Conservation (phyloP, 2,329 filamentous ascomycete genomes). For the Fusarium dimerum region DNA sequence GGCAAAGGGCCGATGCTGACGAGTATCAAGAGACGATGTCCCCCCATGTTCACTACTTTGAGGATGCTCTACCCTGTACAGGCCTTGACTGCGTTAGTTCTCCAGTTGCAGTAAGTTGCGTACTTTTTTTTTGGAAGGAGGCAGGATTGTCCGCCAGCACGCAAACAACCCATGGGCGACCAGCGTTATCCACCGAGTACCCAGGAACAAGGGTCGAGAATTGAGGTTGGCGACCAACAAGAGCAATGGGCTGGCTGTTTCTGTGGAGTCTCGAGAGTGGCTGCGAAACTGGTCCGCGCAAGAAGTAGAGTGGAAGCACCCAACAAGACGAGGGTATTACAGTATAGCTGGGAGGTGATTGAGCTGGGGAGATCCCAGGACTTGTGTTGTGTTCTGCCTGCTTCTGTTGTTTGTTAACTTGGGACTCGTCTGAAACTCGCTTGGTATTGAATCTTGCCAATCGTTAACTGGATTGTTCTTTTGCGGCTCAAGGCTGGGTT, state of each 20-base stretch:
- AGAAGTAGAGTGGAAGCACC: too few relatives aligned
- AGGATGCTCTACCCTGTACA: constrained; percentile 12
- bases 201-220: constrained; percentile 10
- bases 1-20: constrained; percentile 21
- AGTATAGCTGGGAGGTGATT: neutral
- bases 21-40: constrained; percentile 22
- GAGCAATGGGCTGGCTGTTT: too few relatives aligned
- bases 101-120: constrained; percentile 13
- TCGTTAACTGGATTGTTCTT: too few relatives aligned
- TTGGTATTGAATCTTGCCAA: neutral
- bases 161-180: too few relatives aligned
- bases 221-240: constrained; percentile 14
- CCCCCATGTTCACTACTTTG: constrained; percentile 7
- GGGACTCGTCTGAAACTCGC: neutral
- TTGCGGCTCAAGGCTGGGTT: neutral
- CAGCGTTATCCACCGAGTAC: neutral
- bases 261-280: too few relatives aligned
- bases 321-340: neutral
- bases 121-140: constrained; percentile 19
- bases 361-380: neutral
- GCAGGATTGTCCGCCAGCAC: neutral
- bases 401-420: neutral
- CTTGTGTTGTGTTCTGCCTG: neutral
- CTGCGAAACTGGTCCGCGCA: too few relatives aligned
- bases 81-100: constrained; percentile 24